Base-by-base conservation (phyloP, 108 stramenopile genomes). In the Skeletonema marinoi region DNA sequence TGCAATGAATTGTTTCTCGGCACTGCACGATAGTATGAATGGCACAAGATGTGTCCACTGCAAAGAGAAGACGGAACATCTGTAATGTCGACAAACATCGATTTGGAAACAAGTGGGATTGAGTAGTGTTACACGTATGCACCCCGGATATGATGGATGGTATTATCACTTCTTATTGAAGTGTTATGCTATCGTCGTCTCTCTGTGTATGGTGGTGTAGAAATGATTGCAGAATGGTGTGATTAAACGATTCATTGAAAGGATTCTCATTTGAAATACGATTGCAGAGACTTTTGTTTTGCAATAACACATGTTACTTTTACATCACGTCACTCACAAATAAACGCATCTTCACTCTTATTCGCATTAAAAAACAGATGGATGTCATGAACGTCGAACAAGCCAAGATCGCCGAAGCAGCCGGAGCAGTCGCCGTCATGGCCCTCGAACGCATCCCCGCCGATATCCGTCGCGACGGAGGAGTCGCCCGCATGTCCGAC, bases 381-480 rank as follows among this genome's bases (percentile, higher is more conserved):
- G 97, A 98, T 73, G 97, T 98, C 39, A 96, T 96, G 93, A 96
- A 93, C 68, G 94, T 95, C 41, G 97, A 98, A 74, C 93, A 98
- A 78, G 97, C 96, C 56, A 95, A 95, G 83, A 92, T 96, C 78
- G 97, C 97, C 19, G 98, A 99, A 82, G 97, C 95, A 66, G 98
- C 98, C 19, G 99, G 99, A 68, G 99, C 99, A 42, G 97, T 98
- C 60, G 99, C 99, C 63, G 97, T 99, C 65, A 99, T 99, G 99
- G 99, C 99, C 29, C 90, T 99, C 69, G 99, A 99, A 81, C 96
- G 98, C 64, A 98, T 99, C 80, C 99, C 98, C 41, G 98, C 99
- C 61, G 99, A 99, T 87, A 98, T 99, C 82, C 97, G 99, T 68
- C 86, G 88, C 30, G 97, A 98, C 65, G 99, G 99, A n/a, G 99